Conservation (phyloP, 345 rosid species). For the Gossypioides kirkii region DNA sequence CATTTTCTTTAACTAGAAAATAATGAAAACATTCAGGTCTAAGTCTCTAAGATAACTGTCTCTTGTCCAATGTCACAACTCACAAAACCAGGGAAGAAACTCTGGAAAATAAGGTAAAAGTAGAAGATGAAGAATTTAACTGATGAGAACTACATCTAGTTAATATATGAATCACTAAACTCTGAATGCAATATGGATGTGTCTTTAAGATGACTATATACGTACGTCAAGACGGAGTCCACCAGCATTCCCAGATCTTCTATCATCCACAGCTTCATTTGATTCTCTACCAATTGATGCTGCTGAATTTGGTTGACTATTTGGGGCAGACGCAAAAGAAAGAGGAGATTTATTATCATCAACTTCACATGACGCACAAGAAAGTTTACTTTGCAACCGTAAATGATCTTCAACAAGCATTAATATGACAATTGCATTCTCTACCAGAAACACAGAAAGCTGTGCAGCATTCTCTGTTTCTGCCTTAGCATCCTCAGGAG, state of each 20-base stretch:
- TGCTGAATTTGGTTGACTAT: conserved; percentile 39
- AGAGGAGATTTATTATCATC: conserved; percentile 74
- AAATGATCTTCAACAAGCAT: conserved; percentile 99
- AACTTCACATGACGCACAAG: conserved; percentile 41
- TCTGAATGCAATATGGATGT: background rate
- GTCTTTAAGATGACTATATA: conserved; percentile 24
- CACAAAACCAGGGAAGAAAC: background rate
- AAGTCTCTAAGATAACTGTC: conserved; percentile 6
- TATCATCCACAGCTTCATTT: conserved; percentile 54
- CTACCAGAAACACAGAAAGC: conserved; percentile 95
- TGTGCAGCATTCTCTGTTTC: conserved; percentile 98
- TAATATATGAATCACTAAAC: conserved; percentile 4
- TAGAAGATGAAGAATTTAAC: background rate
- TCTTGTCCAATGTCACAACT: background rate
- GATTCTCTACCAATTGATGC: conserved; percentile 44
- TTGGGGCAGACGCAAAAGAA: conserved; percentile 56
- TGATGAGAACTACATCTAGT: background rate
- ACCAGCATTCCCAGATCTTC: conserved; percentile 56
- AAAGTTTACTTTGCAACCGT: conserved; percentile 88
- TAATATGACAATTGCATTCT: conserved; percentile 94
- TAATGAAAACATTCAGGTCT: background rate
- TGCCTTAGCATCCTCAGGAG: conserved; percentile 78
- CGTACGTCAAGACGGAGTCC: conserved; percentile 88
- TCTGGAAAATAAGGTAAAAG: background rate
- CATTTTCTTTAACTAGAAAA: background rate